Conservation (phyloP, 2,329 filamentous ascomycete genomes). For the Proliferodiscus dingleyae region DNA sequence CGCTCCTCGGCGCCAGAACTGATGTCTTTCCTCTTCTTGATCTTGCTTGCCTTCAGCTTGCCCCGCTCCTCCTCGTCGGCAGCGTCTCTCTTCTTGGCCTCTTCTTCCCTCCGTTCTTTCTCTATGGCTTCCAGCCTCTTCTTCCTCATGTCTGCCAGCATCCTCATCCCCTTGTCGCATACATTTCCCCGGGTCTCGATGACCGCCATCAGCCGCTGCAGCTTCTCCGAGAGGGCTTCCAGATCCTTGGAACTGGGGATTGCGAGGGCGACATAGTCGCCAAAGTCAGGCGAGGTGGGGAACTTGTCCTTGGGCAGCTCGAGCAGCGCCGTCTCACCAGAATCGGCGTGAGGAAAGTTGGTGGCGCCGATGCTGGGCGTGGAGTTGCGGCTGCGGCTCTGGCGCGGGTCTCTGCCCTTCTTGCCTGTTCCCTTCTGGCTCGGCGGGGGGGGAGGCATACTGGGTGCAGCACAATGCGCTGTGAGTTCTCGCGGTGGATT, state of each 20-base stretch:
- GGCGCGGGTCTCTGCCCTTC: constrained; percentile 57
- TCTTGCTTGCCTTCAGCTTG: constrained; percentile 53
- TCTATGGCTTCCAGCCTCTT: constrained; percentile 51
- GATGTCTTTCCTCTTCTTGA: constrained; percentile 74
- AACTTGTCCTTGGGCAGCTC: constrained; percentile 56
- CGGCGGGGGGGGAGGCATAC: constrained; percentile 54
- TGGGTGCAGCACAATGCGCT: constrained; percentile 8
- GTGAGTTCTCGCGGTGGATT: not conserved
- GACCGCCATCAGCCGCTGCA: constrained; percentile 60
- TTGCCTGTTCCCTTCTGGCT: constrained; percentile 61
- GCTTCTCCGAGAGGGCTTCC: constrained; percentile 57
- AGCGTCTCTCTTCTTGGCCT: constrained; percentile 38
- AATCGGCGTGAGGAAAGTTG: constrained; percentile 44
- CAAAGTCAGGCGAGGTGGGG: constrained; percentile 63
- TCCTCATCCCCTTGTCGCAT: constrained; percentile 69
- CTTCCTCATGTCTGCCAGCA: constrained; percentile 62
- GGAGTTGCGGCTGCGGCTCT: constrained; percentile 71
- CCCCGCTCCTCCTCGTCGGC: constrained; percentile 45
- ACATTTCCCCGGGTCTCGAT: constrained; percentile 63
- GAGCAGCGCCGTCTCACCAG: constrained; percentile 58
- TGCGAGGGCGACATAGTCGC: constrained; percentile 55
- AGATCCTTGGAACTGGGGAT: constrained; percentile 61
- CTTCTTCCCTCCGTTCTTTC: constrained; percentile 43
- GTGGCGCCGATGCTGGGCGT: constrained; percentile 52
- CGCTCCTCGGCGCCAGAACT: constrained; percentile 56